Evolutionary conservation across 169 alveolate genomes (phyloP), one percentile per base, ranked within the genome.

Genomic region (Plasmodium coatneyi): DNA sequence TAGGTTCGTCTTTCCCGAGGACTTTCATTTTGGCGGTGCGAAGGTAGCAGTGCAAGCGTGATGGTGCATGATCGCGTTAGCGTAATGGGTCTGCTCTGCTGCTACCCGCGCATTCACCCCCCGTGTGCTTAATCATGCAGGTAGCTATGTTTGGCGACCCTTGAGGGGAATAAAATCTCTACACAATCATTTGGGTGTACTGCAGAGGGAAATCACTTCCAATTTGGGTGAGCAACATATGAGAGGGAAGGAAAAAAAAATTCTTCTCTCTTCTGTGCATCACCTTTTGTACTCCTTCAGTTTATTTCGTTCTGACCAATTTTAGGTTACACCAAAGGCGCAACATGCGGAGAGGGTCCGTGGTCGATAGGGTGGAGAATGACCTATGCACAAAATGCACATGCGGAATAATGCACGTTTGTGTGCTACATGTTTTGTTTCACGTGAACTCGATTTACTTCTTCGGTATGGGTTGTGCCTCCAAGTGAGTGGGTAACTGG

Each of bases 1-100:
- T 90, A 7, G 19, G 78, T 54, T 90, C 84, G 28, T 71, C 95
- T 41, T 54, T 90, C 74, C 95, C 95, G 52, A 90, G 60, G 54
- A 90, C 84, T 71, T 90, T 90, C 95, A 90, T 90, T 54, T 78
- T 80, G 34, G 74, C 28, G 14, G 36, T 28, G 34, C 39, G 76
- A 2, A 28, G 7, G 34, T 66, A 5, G 39, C 34, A 66, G 76
- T 25, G 76, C n/a, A 5, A 66, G 16, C 5, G 76, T 66, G 6
- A 12, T 16, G 60, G 60, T 22, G 14, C 12, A 43, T 43, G 54
- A n/a, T 12, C n/a, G 54, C 19, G 7, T 49, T 49, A 1, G 60
- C 60, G 22, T 49, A 49, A 12, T 16, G 34, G 34, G 4, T 25
- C 14, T 66, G 36, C 76, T 66, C 14, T 32, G 76, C 6, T 66